Evolutionary conservation across 495 filamentous ascomycete genomes (phyloP).

Genomic region (Trichoderma orchidacearum): DNA sequence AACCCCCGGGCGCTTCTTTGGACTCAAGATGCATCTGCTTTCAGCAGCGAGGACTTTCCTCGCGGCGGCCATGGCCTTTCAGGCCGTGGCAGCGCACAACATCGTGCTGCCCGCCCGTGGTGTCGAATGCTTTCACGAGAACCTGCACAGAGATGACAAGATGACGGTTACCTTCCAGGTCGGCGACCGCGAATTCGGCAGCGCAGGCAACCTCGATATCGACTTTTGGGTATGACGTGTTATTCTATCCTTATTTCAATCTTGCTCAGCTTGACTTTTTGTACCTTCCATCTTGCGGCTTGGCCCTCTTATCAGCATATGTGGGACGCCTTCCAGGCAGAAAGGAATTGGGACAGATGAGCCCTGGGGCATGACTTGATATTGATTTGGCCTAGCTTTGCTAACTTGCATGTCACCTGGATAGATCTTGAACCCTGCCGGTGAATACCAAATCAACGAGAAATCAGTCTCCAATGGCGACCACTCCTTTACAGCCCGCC

Average conservation of each 20-base stretch:
- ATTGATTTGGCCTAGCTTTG: not conserved
- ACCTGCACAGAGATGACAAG: constrained; percentile 80
- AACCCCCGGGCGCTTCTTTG: too few species aligned
- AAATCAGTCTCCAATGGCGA: constrained; percentile 75
- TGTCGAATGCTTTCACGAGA: constrained; percentile 94
- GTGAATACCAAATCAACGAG: constrained; percentile 62
- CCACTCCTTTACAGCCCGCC: constrained; percentile 74
- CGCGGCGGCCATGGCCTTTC: constrained; percentile 47
- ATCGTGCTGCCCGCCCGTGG: constrained; percentile 86
- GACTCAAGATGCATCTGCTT: constrained; percentile 13
- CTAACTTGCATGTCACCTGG: too few species aligned
- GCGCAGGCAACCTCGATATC: constrained; percentile 86
- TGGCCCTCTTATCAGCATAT: too few species aligned
- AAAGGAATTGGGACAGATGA: not conserved
- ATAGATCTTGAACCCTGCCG: constrained; percentile 73
- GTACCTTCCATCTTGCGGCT: not conserved
- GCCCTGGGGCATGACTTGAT: not conserved
- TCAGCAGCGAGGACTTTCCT: constrained; percentile 41
- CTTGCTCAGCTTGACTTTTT: not conserved
- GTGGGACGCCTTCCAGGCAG: not conserved
- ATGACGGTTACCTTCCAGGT: constrained; percentile 99
- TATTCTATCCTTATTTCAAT: not conserved
- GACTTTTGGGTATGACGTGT: constrained; percentile 84
- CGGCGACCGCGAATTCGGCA: constrained; percentile 89
- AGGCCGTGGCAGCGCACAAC: constrained; percentile 65